Base-by-base conservation (phyloP, 2,329 filamentous ascomycete species). In the Colletotrichum agaves region DNA sequence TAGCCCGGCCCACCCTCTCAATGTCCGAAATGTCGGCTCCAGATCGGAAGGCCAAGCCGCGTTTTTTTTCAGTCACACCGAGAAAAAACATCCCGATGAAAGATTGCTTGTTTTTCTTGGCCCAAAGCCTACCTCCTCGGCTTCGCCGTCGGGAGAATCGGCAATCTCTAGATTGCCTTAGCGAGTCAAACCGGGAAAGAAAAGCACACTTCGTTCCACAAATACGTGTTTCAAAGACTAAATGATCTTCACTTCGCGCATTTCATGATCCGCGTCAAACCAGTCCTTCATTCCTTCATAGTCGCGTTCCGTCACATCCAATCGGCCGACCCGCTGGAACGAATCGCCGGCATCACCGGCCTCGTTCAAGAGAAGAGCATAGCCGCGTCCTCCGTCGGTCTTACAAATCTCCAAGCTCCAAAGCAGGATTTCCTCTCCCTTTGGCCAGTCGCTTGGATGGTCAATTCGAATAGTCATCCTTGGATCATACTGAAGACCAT, bases 391-490 rank as follows among this genome's bases (percentile, higher is more conserved):
- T 0, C 37, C 43, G 6, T 37, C 41, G 2, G 56, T 21, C 39
- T 59, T 59, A 41, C 56, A 59, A 21, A 59, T 59, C 8, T 59
- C 56, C 15, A 59, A 15, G 21, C 56, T 59, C 56, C 43, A 59
- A 2, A 59, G 43, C 7, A 23, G 27, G 33, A 43, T n/a, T 15
- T 13, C 21, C 8, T 57, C 56, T 47, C 43, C 13, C 11, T 21
- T 7, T 10, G 19, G 56, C 43, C 41, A 47, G 10, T 59, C 56
- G 0, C 37, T 11, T 0, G 43, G 56, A 2, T 47, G 27, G 23
- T 59, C 56, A 8, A 39, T 47, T 4, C 27, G 44, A 1, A 47
- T 5, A 11, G n/a, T 21, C 56, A 47, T 59, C 17, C 56, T 23
- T 4, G 17, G 43, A 19, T 47, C 41, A n/a, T 19, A 4, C n/a